Percentiles rank a stretch among this genome's conserved stretches.
phyloP scores from a whole-genome alignment of 805 yeast genomes.

The Hagleromyces aurorensis region DNA sequence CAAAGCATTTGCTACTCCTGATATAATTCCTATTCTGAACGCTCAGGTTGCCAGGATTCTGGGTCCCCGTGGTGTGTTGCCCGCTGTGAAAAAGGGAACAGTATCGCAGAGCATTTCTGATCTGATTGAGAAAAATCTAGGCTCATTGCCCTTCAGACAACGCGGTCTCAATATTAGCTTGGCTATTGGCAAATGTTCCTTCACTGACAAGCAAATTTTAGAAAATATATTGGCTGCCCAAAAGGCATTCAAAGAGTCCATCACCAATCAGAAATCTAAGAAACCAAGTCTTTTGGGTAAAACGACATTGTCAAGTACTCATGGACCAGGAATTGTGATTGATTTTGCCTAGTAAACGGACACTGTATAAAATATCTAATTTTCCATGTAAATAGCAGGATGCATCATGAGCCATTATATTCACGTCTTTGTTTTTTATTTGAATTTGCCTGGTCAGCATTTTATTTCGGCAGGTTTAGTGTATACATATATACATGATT shows the following conservation, averaged over 20 bases:
- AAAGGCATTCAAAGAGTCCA: slow-evolving; percentile 47
- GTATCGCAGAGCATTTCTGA: slow-evolving; percentile 57
- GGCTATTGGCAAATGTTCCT: slow-evolving; percentile 70
- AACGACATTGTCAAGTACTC: slow-evolving; percentile 58
- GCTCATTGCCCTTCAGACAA: slow-evolving; percentile 75
- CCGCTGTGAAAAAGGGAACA: slow-evolving; percentile 78
- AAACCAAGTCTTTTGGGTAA: slow-evolving; percentile 65
- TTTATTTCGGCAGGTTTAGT: no score
- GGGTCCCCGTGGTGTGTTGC: slow-evolving; percentile 89
- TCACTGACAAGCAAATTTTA: slow-evolving; percentile 68
- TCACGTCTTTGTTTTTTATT: no score
- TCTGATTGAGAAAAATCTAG: slow-evolving; percentile 48
- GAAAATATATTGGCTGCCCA: slow-evolving; percentile 63
- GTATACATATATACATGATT: no score
- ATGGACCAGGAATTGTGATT: slow-evolving; percentile 74
- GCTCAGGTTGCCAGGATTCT: slow-evolving; percentile 65
- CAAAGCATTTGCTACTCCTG: slow-evolving; percentile 80
- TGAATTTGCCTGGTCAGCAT: no score
- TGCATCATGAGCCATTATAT: no score
- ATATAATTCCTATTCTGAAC: slow-evolving; percentile 52
- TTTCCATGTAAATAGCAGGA: no score
- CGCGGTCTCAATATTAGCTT: slow-evolving; percentile 50
- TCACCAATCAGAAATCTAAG: slow-evolving; percentile 51
- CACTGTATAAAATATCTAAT: no score
- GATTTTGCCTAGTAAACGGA: slow-evolving; percentile 35